A percentile compares a stretch with the other conserved stretches of the same genome.
phyloP scores from a whole-genome alignment of 768 basidiomycete species.

The Chalciporus pseudorubinellus region DNA sequence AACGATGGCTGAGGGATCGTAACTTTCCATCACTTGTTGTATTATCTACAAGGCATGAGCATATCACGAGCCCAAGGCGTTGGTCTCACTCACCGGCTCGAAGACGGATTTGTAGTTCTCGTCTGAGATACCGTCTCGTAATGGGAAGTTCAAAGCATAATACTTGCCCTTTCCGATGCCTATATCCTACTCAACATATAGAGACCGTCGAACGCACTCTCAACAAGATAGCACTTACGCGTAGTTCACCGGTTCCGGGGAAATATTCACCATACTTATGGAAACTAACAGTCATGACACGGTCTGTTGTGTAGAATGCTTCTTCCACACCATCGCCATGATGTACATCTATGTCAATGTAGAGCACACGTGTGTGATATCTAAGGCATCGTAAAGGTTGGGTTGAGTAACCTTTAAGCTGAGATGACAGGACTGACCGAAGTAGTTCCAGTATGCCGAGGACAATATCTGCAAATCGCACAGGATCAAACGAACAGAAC shows the following conservation, averaged over 20 bases:
- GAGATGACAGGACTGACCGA: constrained; percentile 44
- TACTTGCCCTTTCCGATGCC: constrained; percentile 94
- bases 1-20: constrained; percentile 92
- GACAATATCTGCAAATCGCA: constrained; percentile 75
- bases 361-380: constrained; percentile 91
- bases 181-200: constrained; percentile 58
- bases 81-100: constrained; percentile 68
- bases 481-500: not conserved
- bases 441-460: constrained; percentile 94
- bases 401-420: not conserved
- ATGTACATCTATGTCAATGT: constrained; percentile 98
- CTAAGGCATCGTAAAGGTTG: constrained; percentile 35
- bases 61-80: not conserved
- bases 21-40: constrained; percentile 88
- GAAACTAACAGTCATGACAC: constrained; percentile 98
- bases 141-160: constrained; percentile 91
- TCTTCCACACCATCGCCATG: constrained; percentile 99
- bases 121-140: constrained; percentile 93
- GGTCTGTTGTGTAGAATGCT: constrained; percentile 97
- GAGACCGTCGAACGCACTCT: constrained; percentile 3
- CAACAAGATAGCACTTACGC: constrained; percentile 47
- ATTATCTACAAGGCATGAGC: constrained; percentile 64
- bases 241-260: constrained; percentile 96
- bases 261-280: constrained; percentile 99
- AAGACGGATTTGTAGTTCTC: constrained; percentile 95